A percentile compares a stretch with the other conserved stretches of the same genome.
These are phyloP conservation scores for Lachancea sp. DNA, from an alignment of 805 yeast genomes.

Conservation along the genomic window DNA sequence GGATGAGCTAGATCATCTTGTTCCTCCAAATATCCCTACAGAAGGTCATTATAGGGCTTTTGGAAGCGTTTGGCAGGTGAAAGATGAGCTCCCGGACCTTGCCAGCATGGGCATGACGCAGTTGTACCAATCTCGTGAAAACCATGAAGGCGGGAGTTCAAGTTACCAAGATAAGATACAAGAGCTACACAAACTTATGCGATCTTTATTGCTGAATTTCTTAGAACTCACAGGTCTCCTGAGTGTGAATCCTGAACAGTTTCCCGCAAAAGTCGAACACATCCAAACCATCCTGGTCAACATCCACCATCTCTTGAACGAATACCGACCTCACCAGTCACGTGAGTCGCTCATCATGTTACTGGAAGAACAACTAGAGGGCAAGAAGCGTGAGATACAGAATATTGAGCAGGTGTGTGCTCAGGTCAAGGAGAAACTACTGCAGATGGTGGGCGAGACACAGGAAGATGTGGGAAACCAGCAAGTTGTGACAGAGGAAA, in stretches of 20 bases:
- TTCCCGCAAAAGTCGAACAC: slow-evolving; percentile 62
- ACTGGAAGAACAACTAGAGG: slow-evolving; percentile 62
- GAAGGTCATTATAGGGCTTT: slow-evolving; percentile 71
- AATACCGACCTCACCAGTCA: slow-evolving; percentile 92
- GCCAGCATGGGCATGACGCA: slow-evolving; percentile 73
- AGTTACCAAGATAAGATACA: slow-evolving; percentile 48
- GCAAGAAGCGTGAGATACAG: slow-evolving; percentile 49
- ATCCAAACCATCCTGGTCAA: slow-evolving; percentile 76
- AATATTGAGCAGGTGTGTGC: slow-evolving; percentile 36
- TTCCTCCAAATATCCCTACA: slow-evolving; percentile 62
- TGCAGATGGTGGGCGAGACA: slow-evolving; percentile 19
- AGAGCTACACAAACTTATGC: slow-evolving; percentile 73
- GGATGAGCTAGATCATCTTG: slow-evolving; percentile 46
- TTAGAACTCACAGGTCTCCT: slow-evolving; percentile 76
- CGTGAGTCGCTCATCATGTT: slow-evolving; percentile 79
- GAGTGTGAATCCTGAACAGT: slow-evolving; percentile 62
- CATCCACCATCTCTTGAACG: slow-evolving; percentile 85
- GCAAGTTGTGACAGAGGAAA: no score
- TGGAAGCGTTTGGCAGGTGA: slow-evolving; percentile 80
- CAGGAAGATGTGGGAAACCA: neutral
- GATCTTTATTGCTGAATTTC: slow-evolving; percentile 72
- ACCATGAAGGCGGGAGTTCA: slow-evolving; percentile 16
- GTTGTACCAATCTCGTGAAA: slow-evolving; percentile 40
- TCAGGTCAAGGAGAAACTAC: slow-evolving; percentile 37
- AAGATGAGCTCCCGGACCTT: slow-evolving; percentile 70